These are phyloP conservation scores for Bacidia rubella DNA, from an alignment of 495 filamentous ascomycete species.

Conservation along the genomic window DNA sequence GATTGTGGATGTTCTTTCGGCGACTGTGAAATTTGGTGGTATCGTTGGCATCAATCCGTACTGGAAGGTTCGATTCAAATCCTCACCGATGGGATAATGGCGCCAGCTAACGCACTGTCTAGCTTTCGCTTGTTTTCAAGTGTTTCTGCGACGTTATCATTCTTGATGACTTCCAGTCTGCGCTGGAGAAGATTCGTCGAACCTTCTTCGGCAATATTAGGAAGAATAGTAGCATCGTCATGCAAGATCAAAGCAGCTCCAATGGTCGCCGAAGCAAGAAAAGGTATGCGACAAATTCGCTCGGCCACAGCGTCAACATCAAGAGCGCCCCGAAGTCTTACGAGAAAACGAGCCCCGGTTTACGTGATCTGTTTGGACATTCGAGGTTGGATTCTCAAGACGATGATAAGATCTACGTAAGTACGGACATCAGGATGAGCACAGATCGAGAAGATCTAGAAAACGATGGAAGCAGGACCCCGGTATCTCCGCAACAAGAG, in stretches of 20 bases:
- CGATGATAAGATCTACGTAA: neutral
- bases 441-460: neutral
- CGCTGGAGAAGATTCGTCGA: conserved; percentile 29
- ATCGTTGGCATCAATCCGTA: conserved; percentile 32
- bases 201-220: neutral
- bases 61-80: conserved; percentile 25
- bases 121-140: conserved; percentile 43
- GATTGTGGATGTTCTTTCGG: conserved; percentile 34
- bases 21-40: conserved; percentile 16
- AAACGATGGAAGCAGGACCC: neutral
- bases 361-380: neutral
- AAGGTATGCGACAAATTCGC: neutral
- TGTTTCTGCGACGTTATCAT: conserved; percentile 45
- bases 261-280: neutral
- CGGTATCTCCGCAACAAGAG: neutral
- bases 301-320: neutral
- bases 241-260: neutral
- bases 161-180: conserved; percentile 50
- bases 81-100: neutral
- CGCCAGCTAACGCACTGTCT: neutral
- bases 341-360: neutral
- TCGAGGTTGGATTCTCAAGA: conserved; percentile 1
- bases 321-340: neutral
- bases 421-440: neutral
- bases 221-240: neutral